Base-by-base conservation (phyloP, 192 early-diverging fungal species). In the Dimargaris verticillata region DNA sequence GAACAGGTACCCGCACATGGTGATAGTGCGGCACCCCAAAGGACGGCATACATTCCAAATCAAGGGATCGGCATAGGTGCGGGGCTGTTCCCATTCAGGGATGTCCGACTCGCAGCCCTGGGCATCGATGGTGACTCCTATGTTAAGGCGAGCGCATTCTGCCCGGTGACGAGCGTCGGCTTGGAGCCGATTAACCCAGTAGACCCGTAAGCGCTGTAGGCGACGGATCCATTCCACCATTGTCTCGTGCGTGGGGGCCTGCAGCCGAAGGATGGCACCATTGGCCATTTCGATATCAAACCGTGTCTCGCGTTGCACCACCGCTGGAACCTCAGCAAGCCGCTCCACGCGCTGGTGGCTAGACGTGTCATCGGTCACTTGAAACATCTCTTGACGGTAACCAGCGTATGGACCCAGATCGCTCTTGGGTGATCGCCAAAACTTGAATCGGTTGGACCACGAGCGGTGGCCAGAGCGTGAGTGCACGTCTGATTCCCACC, bases 41-140 rank as follows among this genome's bases (percentile, higher is more conserved):
- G 67, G 55, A 41, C 69, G 29, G 33, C 74, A 76, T 6, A 71
- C 71, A 26, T 73, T 63, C 74, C 74, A 76, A 0, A 76, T 46
- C 3, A 60, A 62, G 20, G 68, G 71, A 11, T 71, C 74, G 12
- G 74, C 74, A 25, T 61, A 51, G 47, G 49, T 61, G 45, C 45
- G 61, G 13, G 61, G 48, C 46, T 50, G 45, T 48, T 61, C 46
- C 57, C 57, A 59, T 18, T 43, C 57, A 38, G 57, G 57, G 25
- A 50, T 25, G 46, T 61, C 45, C 20, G 28, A 28, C 47, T 50
- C 45, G 45, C 61, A 50, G 48, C 49, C 61, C 61, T 29, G 48
- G 22, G 41, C 22, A 48, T 43, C 25, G 41, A 61, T 51, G 18
- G 25, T 5, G 20, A 51, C 10, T 0, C 49, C 45, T 20, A 61